These are phyloP conservation scores for Byssochlamys sp. DNA, from an alignment of 2,329 filamentous ascomycete genomes.

Conservation along the genomic window DNA sequence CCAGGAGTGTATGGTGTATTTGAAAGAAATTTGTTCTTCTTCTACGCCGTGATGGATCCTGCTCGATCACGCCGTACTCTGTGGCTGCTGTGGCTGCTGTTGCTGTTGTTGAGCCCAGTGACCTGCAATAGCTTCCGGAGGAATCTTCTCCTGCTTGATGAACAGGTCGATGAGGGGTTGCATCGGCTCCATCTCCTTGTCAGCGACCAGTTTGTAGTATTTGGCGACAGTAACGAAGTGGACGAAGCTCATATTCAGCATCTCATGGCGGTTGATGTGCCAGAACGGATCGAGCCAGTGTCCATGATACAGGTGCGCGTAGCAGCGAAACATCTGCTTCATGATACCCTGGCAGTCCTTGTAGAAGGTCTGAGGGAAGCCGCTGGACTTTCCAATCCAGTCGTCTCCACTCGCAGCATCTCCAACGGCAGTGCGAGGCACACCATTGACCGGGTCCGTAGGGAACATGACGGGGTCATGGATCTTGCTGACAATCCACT, in stretches of 20 bases:
- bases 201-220: conserved; percentile 71
- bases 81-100: not conserved
- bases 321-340: conserved; percentile 97
- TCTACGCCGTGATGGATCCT: not conserved
- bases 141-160: conserved; percentile 79
- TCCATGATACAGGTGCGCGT: conserved; percentile 94
- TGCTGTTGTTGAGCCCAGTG: conserved; percentile 31
- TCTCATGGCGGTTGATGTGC: conserved; percentile 60
- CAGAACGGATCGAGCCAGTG: conserved; percentile 82
- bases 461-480: conserved; percentile 85
- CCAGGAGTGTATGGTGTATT: not conserved
- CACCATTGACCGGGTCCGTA: conserved; percentile 62
- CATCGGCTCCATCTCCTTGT: conserved; percentile 90
- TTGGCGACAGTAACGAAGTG: conserved; percentile 75
- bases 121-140: conserved; percentile 49
- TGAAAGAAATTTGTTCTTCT: not conserved
- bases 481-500: conserved; percentile 94
- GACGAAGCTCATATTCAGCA: conserved; percentile 78
- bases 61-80: not conserved
- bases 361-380: conserved; percentile 83
- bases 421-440: conserved; percentile 29
- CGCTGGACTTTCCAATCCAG: conserved; percentile 85
- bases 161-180: conserved; percentile 86
- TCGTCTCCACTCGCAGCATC: conserved; percentile 43
- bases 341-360: conserved; percentile 88